phyloP scores from a whole-genome alignment of 2,329 filamentous ascomycete genomes.

The Cytospora chrysosperma region DNA sequence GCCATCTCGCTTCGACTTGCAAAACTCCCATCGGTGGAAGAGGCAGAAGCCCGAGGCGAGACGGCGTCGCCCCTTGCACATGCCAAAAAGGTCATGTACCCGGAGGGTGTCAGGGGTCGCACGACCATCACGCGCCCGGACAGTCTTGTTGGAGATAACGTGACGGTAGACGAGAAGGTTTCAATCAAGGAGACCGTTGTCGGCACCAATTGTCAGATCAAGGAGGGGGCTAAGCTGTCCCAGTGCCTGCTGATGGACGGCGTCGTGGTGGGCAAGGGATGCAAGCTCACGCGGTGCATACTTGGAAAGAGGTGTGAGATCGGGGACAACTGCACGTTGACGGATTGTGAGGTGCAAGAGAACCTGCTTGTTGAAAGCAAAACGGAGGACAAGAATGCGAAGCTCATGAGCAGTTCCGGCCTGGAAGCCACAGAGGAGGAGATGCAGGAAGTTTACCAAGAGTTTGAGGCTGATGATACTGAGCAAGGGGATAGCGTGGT shows the following conservation, averaged over 20 bases:
- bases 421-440: conserved; percentile 64
- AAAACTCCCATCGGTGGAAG: conserved; percentile 72
- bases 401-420: conserved; percentile 66
- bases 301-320: conserved; percentile 78
- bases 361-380: conserved; percentile 81
- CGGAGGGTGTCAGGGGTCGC: conserved; percentile 74
- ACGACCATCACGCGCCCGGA: conserved; percentile 82
- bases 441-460: conserved; percentile 52
- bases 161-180: conserved; percentile 81
- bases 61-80: conserved; percentile 74
- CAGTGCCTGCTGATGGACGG: conserved; percentile 92
- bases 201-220: conserved; percentile 83
- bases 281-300: conserved; percentile 83
- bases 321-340: conserved; percentile 77
- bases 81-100: conserved; percentile 75
- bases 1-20: conserved; percentile 82
- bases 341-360: conserved; percentile 90
- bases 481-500: conserved; percentile 11
- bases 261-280: conserved; percentile 78
- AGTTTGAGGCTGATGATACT: conserved; percentile 25
- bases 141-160: conserved; percentile 82
- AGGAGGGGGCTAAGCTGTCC: conserved; percentile 79
- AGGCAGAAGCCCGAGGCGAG: conserved; percentile 48
- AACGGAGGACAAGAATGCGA: conserved; percentile 66
- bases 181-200: conserved; percentile 93